Evolutionary conservation across 129 eudicot species (phyloP), one percentile per base, ranked within the genome.

Genomic region (Calendula officinalis): DNA sequence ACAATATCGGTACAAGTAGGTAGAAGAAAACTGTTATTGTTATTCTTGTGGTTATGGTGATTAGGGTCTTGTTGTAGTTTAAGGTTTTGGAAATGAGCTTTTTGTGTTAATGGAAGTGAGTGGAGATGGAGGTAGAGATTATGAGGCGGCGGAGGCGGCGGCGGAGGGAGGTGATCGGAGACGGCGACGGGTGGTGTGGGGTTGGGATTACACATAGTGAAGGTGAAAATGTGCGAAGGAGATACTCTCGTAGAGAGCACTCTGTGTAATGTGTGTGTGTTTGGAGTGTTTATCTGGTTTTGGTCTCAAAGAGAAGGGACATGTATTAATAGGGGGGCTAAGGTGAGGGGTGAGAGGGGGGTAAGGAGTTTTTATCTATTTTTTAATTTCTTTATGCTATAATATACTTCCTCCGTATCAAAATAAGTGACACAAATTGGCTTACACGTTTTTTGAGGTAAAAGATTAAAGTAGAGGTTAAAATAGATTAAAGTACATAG

Each of bases 231-330:
- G 66, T 66, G 27, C 17, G 56, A 3, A 9, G 50, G 75, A 82
- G 88, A 86, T 82, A 76, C 94, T 86, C 89, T 77, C 81, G 67
- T 82, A 70, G 74, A 86, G 86, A 79, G 83, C 88, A 69, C 79
- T 73, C 74, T 32, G 8, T 4, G 60, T 12, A 33, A 56, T 40
- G 66, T 32, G 65, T 53, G 48, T 46, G 69, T 71, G 56, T 71
- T 49, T 60, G 3, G 8, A 8, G 66, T 41, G 57, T 56, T 58
- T 47, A 56, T 73, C 53, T 65, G 39, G 75, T 75, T 75, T 55
- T 72, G 75, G 69, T 68, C 77, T 60, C 71, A 43, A 58, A 64
- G 77, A 62, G 62, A 43, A 51, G 70, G 43, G 74, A 71, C 69
- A 64, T 43, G 60, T 79, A 75, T 84, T 50, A 74, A 81, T 77